Base-by-base conservation (phyloP, 352 stramenopile species). In the Globisporangium carolinianum region DNA sequence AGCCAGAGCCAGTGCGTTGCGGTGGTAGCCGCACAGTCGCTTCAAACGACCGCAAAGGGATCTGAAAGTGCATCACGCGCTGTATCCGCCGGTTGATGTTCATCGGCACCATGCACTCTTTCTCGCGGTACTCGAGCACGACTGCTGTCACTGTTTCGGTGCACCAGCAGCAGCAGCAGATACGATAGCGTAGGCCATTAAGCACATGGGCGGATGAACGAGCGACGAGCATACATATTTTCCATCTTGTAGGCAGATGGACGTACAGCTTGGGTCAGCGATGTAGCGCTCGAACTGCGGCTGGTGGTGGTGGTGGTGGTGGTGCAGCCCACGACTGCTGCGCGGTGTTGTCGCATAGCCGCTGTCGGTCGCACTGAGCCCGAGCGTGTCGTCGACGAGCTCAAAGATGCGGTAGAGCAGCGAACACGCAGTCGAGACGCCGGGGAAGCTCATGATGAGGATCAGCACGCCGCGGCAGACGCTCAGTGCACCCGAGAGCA, bases 51-150 rank as follows among this genome's bases (percentile, higher is more conserved):
- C 83, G 74, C 50, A 91, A 64, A 24, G 83, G 82, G 58, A 94
- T 91, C 66, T 89, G 75, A 58, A 94, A 91, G 53, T 95, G 86
- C 86, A 95, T 95, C 53, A 93, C 82, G 17, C 85, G 83, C 48
- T 88, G 83, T 78, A 95, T 95, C 63, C 86, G 79, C 45, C 77
- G 69, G 63, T 92, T 90, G 65, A 94, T 92, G 60, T 82, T 89
- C 47, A 72, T 75, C 35, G 84, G 79, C 56, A 95, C 76, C 63
- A 84, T 81, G 62, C 73, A 83, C 53, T 95, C 83, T 51, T 94
- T 95, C 53, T 93, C 83, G 18, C 85, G 81, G 55, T 95, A 95
- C 54, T 93, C 84, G 14, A 95, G 67, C 57, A 95, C 86, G 5
- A 95, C 82, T 5, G 86, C 86, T 1, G 81, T 90, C 55, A 94